phyloP scores from a whole-genome alignment of 1,139 yeast species.

The Yamadazyma taylorii region DNA sequence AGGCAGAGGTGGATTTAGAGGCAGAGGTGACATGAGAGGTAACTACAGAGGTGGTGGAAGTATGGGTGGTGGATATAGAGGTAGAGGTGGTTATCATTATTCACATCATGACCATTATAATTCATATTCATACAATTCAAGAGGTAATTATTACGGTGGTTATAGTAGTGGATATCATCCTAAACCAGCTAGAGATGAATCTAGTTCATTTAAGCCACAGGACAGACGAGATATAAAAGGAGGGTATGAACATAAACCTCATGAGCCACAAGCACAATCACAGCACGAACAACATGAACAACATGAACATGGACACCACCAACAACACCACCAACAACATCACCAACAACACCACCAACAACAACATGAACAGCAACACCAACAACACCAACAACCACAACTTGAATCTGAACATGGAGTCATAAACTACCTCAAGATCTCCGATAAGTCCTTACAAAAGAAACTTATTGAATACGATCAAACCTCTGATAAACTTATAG shows the following conservation, averaged over 20 bases:
- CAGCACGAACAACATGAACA: too few relatives aligned
- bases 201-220: conserved; percentile 1
- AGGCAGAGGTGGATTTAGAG: conserved; percentile 14
- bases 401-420: too few relatives aligned
- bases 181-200: too few relatives aligned
- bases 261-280: too few relatives aligned
- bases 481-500: conserved; percentile 28
- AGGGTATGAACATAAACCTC: background rate
- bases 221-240: conserved; percentile 9
- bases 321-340: too few relatives aligned
- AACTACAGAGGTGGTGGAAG: conserved; percentile 3
- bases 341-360: conserved; percentile 24
- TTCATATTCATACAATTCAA: background rate
- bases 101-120: background rate
- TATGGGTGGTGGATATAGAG: background rate
- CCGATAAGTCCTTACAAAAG: conserved; percentile 19
- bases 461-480: conserved; percentile 20
- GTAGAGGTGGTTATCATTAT: conserved; percentile 6
- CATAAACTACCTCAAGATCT: conserved; percentile 17
- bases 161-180: background rate
- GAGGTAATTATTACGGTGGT: conserved; percentile 4
- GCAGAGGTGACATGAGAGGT: conserved; percentile 9
- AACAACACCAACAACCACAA: too few relatives aligned
- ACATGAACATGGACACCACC: too few relatives aligned
- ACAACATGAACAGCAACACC: background rate